Base-by-base conservation (phyloP, 2,329 filamentous ascomycete species). In the Verticillium nonalfalfae region DNA sequence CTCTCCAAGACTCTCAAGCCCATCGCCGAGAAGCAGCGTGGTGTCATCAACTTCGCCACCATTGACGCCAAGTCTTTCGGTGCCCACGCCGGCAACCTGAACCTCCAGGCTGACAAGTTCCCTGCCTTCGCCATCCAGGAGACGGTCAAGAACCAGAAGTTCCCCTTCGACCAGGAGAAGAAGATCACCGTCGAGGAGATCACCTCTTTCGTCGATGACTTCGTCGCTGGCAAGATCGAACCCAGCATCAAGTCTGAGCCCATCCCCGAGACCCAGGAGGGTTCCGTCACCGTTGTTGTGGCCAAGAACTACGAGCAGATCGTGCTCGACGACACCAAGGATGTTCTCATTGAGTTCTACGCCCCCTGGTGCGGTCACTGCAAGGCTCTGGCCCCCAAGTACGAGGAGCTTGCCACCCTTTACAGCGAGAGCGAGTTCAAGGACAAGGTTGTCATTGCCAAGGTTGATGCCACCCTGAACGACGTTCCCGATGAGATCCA, bases 301-400 rank as follows among this genome's bases (percentile, higher is more conserved):
- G 95, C 94, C 75, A 90, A 96, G 81, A 94, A 85, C 81, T 99
- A 97, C 85, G 84, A 97, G 66, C 85, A 96, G 7, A 80, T 98
- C 68, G 93, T 99, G 72, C 85, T 97, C 61, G 90, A 99, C 74
- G 90, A 96, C 77, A 84, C 89, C 74, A 98, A 98, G 89, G 95
- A 99, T 77, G 95, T 99, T 63, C 86, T 99, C 68, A 80, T 99
- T 66, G 95, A 99, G 83, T 98, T 97, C 83, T 99, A 99, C 81
- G 95, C 95, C 63, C 95, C 95, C 66, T 99, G 95, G 95, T 99
- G 95, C 76, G 95, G 95, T 70, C 95, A 99, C 87, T 99, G 95
- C 91, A 98, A 98, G 87, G 93, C 87, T 77, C 89, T 99, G 65
- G 94, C 95, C 61, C 95, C 95, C 71, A 89, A 97, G 78, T 99